These are phyloP conservation scores for Pseudocercospora crystallina DNA, from an alignment of 2,329 filamentous ascomycete genomes.

Conservation along the genomic window DNA sequence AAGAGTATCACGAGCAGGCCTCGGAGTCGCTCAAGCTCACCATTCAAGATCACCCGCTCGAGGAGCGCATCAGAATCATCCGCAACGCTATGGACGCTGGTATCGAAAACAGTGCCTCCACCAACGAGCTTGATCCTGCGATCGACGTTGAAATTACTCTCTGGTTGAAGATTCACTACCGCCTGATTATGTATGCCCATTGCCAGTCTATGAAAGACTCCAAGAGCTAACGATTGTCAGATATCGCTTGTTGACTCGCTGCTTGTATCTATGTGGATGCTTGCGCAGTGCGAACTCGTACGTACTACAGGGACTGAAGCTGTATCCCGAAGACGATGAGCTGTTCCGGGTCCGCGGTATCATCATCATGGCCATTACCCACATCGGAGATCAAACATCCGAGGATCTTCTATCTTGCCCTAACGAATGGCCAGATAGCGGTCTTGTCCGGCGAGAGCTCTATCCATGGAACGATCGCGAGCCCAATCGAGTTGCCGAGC, in stretches of 20 bases:
- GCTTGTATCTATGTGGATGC: conserved; percentile 62
- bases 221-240: conserved; percentile 13
- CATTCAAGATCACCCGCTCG: conserved; percentile 30
- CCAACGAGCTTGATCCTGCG: conserved; percentile 22
- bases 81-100: conserved; percentile 26
- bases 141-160: conserved; percentile 31
- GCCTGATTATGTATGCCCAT: conserved; percentile 24
- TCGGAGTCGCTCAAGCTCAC: conserved; percentile 44
- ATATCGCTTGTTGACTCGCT: conserved; percentile 41
- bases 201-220: neutral
- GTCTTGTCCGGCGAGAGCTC: conserved; percentile 64
- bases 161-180: conserved; percentile 50
- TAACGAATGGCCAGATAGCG: conserved; percentile 63
- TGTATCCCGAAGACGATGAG: conserved; percentile 56
- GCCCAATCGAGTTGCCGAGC: conserved; percentile 55
- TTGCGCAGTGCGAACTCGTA: conserved; percentile 66
- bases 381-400: conserved; percentile 19
- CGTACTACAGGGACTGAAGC: conserved; percentile 59
- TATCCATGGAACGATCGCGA: conserved; percentile 65
- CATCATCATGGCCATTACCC: conserved; percentile 41
- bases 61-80: conserved; percentile 39
- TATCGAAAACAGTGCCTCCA: conserved; percentile 13
- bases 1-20: conserved; percentile 76
- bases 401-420: conserved; percentile 5
- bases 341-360: conserved; percentile 56